These are phyloP conservation scores for Podaxis sp. DNA, from an alignment of 768 basidiomycete species.

Conservation along the genomic window DNA sequence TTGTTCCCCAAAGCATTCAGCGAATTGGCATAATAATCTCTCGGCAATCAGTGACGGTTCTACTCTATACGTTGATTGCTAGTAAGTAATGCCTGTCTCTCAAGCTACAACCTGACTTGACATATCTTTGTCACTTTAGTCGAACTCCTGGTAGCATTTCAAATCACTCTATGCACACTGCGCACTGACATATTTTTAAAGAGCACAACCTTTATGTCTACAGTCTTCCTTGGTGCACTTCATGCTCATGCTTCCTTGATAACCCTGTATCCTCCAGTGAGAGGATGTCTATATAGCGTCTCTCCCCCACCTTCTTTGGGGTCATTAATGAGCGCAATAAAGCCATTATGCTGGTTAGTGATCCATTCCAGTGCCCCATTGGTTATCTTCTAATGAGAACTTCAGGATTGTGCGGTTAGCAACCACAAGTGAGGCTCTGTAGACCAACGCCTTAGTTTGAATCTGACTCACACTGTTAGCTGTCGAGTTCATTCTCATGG, in stretches of 20 bases:
- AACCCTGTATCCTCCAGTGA: background rate
- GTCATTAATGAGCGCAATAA: background rate
- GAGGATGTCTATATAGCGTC: background rate
- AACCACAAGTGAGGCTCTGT: background rate
- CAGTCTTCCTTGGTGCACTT: background rate
- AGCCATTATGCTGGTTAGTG: background rate
- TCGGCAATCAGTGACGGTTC: background rate
- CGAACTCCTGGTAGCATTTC: background rate
- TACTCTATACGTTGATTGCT: background rate
- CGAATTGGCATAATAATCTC: background rate
- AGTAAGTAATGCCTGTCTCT: background rate
- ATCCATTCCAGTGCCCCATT: background rate
- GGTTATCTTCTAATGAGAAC: background rate
- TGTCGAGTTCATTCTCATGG: background rate
- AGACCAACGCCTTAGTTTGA: background rate
- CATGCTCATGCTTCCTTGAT: background rate
- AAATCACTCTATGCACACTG: background rate
- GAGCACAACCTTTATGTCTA: background rate
- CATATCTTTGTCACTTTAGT: background rate
- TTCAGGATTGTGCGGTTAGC: background rate
- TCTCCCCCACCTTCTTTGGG: background rate
- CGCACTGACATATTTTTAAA: background rate
- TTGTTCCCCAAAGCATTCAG: background rate
- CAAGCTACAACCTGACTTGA: background rate
- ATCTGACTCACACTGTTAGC: background rate